Base-by-base conservation (phyloP, 2,329 filamentous ascomycete genomes). In the Pseudomassariella vexata region DNA sequence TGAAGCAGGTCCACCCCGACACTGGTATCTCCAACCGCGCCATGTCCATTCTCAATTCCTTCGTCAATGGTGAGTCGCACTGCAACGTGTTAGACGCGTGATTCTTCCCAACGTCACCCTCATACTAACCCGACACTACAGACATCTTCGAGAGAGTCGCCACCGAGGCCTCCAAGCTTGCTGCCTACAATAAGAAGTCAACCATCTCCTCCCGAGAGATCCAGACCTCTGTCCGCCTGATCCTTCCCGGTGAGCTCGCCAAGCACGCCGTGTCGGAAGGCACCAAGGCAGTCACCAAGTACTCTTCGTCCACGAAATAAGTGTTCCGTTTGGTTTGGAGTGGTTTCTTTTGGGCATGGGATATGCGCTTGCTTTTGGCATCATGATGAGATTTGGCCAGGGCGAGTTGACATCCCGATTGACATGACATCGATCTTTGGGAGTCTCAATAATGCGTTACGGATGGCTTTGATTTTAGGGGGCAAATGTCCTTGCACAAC, bases 151-250 rank as follows among this genome's bases (percentile, higher is more conserved):
- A 98, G 82, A 89, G 92, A 54, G 90, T 98, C 52, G 92, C 92
- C 47, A 95, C 92, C 38, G 92, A 98, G 71, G 92, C 92, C 32
- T 95, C 87, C 63, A 98, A 98, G 83, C 83, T 98, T 41, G 92
- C 92, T 52, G 92, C 92, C 45, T 98, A 98, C 79, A 98, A 98
- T 84, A 98, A 96, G 85, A 98, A 98, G 79, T 96, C 90, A 31
- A 98, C 92, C 63, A 98, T 98, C 70, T 96, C 90, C 34, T 96
- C 92, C 50, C 85, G 92, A 59, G 92, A 98, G 73, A 98, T 98
- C 62, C 92, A 98, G 79, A 98, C 92, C 53, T 95, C 92, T 66
- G 92, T 98, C 53, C 85, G 92, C 50, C 81, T 98, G 42, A 98
- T 98, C 69, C 84, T 98, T 34, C 92, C 92, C 28, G 92, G 92